Evolutionary conservation across 2,329 filamentous ascomycete species (phyloP).

Genomic region (Fusarium sp.): DNA sequence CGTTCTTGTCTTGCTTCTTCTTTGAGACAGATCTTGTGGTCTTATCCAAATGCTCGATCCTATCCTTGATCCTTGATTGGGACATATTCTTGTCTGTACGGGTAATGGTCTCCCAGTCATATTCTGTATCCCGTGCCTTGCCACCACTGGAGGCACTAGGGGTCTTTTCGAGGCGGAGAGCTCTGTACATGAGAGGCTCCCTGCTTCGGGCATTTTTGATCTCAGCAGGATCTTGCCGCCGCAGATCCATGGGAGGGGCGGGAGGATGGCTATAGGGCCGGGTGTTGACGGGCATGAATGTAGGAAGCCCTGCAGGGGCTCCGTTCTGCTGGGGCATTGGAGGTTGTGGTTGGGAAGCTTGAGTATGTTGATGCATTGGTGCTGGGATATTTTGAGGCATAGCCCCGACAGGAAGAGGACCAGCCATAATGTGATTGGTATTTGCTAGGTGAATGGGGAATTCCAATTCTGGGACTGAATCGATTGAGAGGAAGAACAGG

Average conservation of each 20-base stretch:
- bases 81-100: slow-evolving; percentile 51
- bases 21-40: slow-evolving; percentile 48
- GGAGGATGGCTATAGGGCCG: slow-evolving; percentile 22
- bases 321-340: slow-evolving; percentile 7
- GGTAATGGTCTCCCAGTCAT: slow-evolving; percentile 57
- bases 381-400: slow-evolving; percentile 20
- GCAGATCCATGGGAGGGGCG: slow-evolving; percentile 34
- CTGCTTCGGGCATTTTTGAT: slow-evolving; percentile 54
- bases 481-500: slow-evolving; percentile 7
- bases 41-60: slow-evolving; percentile 54
- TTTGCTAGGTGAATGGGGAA: slow-evolving; percentile 12
- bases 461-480: slow-evolving; percentile 5
- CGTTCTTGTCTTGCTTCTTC: slow-evolving; percentile 54
- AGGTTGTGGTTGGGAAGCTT: slow-evolving; percentile 1
- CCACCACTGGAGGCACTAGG: slow-evolving; percentile 50
- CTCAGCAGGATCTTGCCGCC: slow-evolving; percentile 31
- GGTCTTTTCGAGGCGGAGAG: slow-evolving; percentile 58
- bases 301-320: slow-evolving; percentile 9
- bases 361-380: slow-evolving; percentile 16
- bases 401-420: slow-evolving; percentile 2
- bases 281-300: slow-evolving; percentile 8
- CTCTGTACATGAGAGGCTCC: slow-evolving; percentile 52
- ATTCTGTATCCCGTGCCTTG: slow-evolving; percentile 48
- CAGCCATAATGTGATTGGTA: slow-evolving; percentile 24
- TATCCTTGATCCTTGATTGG: slow-evolving; percentile 52